A percentile compares a stretch with the other conserved stretches of the same genome.
phyloP scores from a whole-genome alignment of 2,329 filamentous ascomycete genomes.

The Biscogniauxia mediterranea region DNA sequence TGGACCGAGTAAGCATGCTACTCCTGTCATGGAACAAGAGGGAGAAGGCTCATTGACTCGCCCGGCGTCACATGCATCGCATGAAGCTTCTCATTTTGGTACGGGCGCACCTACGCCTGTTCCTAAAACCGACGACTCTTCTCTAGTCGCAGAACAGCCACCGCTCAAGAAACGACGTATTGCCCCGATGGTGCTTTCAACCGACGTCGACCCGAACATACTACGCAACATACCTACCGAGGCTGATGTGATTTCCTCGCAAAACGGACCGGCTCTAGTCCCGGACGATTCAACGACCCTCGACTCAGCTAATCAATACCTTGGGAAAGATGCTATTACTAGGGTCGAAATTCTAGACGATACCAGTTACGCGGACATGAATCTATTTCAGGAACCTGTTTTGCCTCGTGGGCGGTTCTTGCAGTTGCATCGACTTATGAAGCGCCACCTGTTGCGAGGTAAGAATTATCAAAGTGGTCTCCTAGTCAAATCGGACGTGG shows the following conservation, averaged over 20 bases:
- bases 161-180: slow-evolving; percentile 28
- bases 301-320: slow-evolving; percentile 16
- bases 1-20: neutral
- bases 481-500: slow-evolving; percentile 26
- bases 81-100: neutral
- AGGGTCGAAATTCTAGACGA: slow-evolving; percentile 26
- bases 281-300: neutral
- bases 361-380: slow-evolving; percentile 10
- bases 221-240: slow-evolving; percentile 26
- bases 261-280: neutral
- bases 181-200: slow-evolving; percentile 21
- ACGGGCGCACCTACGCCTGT: too few relatives aligned
- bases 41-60: neutral
- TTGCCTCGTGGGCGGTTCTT: slow-evolving; percentile 21
- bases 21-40: too few relatives aligned
- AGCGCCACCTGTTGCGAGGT: slow-evolving; percentile 19
- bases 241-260: slow-evolving; percentile 22
- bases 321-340: slow-evolving; percentile 25
- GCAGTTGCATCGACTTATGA: slow-evolving; percentile 26
- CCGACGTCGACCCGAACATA: slow-evolving; percentile 16
- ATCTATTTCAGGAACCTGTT: slow-evolving; percentile 5
- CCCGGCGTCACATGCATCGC: neutral
- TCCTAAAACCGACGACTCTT: neutral
- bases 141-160: slow-evolving; percentile 1
- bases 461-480: slow-evolving; percentile 1